phyloP scores from a whole-genome alignment of 106 monocot species.

The Triglochin maritima region DNA sequence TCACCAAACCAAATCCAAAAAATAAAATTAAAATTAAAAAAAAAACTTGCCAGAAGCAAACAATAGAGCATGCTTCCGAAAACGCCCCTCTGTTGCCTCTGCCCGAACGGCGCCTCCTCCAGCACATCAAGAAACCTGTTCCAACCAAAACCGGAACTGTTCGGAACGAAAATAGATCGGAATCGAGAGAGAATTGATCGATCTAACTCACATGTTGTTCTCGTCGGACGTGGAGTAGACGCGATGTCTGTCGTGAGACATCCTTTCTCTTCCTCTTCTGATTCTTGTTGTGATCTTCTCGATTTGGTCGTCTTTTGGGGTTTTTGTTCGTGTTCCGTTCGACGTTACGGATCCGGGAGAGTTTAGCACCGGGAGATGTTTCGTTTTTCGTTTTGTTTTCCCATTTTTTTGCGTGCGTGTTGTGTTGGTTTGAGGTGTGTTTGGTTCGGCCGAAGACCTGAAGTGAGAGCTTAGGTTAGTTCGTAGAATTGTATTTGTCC shows the following conservation, averaged over 20 bases:
- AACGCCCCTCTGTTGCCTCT: slow-evolving; percentile 56
- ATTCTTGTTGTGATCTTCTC: background rate
- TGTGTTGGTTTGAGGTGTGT: no score
- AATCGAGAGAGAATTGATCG: background rate
- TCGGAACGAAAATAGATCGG: background rate
- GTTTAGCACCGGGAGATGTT: no score
- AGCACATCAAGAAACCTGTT: slow-evolving; percentile 73
- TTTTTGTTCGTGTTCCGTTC: no score
- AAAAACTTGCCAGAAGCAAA: slow-evolving; percentile 67
- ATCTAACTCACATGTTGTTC: slow-evolving; percentile 34
- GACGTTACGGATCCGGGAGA: no score
- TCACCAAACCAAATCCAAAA: background rate
- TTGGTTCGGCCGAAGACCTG: no score
- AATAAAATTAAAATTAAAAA: slow-evolving; percentile 7
- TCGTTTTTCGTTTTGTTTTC: no score
- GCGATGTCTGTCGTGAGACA: slow-evolving; percentile 3
- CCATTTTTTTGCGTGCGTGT: no score
- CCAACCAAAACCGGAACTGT: background rate
- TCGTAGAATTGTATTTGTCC: no score
- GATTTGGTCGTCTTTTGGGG: no score
- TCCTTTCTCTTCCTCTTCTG: background rate
- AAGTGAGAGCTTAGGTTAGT: no score
- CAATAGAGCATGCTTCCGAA: slow-evolving; percentile 76
- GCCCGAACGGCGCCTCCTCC: slow-evolving; percentile 71
- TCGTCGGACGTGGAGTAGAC: slow-evolving; percentile 25